Evolutionary conservation across 495 filamentous ascomycete species (phyloP).

Genomic region (Penicillium samsonianum): DNA sequence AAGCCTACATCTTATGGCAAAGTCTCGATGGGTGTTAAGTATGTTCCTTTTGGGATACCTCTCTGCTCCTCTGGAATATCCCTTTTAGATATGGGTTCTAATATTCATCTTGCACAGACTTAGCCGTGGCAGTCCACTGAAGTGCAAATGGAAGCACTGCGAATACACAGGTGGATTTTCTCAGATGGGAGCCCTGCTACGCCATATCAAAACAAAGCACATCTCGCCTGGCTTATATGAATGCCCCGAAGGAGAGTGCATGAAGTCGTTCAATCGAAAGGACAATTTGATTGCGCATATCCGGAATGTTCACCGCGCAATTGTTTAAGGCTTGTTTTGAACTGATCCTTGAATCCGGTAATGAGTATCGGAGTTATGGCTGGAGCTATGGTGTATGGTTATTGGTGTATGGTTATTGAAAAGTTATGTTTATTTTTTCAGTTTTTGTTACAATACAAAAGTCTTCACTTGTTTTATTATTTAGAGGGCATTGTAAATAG

Average conservation of each 20-base stretch:
- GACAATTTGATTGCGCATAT: slow-evolving; percentile 21
- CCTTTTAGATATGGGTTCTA: neutral
- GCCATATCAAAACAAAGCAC: slow-evolving; percentile 24
- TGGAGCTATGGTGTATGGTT: no score
- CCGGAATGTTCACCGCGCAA: slow-evolving; percentile 8
- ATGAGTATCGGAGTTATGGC: neutral
- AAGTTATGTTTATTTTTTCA: neutral
- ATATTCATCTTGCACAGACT: neutral
- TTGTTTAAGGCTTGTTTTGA: neutral
- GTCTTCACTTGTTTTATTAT: neutral
- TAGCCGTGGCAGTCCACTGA: neutral
- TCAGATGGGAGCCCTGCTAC: slow-evolving; percentile 17
- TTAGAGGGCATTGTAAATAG: neutral
- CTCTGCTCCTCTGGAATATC: neutral
- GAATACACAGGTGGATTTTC: slow-evolving; percentile 17
- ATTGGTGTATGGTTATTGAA: neutral
- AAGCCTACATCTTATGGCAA: neutral
- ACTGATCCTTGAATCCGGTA: neutral
- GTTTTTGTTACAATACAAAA: neutral
- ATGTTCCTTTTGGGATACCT: neutral
- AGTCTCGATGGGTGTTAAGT: neutral
- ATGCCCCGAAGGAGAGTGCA: slow-evolving; percentile 13
- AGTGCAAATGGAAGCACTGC: slow-evolving; percentile 22
- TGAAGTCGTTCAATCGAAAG: slow-evolving; percentile 19
- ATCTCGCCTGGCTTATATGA: slow-evolving; percentile 16